A percentile compares a stretch with the other conserved stretches of the same genome.
Evolutionary conservation across 306 rosid genomes (phyloP).

Genomic region (Ochetophila trinervis): DNA sequence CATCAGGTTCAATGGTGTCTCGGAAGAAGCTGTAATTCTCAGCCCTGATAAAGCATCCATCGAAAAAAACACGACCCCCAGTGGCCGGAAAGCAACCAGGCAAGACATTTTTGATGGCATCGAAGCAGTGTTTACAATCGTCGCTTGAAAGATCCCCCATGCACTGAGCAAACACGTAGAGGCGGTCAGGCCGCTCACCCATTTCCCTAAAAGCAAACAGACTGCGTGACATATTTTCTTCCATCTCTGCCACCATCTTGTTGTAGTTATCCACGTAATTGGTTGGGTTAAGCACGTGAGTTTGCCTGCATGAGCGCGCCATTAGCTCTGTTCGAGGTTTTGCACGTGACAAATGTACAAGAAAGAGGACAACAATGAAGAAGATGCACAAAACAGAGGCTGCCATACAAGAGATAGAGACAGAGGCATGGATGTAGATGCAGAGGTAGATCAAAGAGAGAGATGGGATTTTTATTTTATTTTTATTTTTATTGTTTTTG

Average conservation of each 20-base stretch:
- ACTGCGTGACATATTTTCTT: neutral
- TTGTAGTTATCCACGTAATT: neutral
- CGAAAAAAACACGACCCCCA: constrained; percentile 31
- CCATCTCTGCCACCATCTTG: constrained; percentile 5
- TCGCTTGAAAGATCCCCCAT: constrained; percentile 18
- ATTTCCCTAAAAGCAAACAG: constrained; percentile 19
- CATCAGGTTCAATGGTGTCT: constrained; percentile 19
- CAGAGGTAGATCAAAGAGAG: neutral
- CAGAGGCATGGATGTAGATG: neutral
- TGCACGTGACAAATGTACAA: neutral
- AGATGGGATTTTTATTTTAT: neutral
- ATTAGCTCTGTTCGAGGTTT: constrained; percentile 10
- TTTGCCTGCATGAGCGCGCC: constrained; percentile 20
- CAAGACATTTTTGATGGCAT: constrained; percentile 4
- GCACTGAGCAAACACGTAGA: constrained; percentile 34
- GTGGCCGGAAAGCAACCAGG: constrained; percentile 28
- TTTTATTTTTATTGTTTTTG: neutral
- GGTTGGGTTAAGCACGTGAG: neutral
- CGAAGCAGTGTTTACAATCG: constrained; percentile 23
- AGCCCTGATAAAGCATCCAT: constrained; percentile 27
- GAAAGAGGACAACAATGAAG: constrained; percentile 2
- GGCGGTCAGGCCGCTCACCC: constrained; percentile 26
- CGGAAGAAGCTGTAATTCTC: constrained; percentile 33
- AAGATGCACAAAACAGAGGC: constrained; percentile 8
- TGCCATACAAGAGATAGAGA: constrained; percentile 19